phyloP scores from a whole-genome alignment of 2,329 filamentous ascomycete species.

The Pseudogymnoascus sp. region DNA sequence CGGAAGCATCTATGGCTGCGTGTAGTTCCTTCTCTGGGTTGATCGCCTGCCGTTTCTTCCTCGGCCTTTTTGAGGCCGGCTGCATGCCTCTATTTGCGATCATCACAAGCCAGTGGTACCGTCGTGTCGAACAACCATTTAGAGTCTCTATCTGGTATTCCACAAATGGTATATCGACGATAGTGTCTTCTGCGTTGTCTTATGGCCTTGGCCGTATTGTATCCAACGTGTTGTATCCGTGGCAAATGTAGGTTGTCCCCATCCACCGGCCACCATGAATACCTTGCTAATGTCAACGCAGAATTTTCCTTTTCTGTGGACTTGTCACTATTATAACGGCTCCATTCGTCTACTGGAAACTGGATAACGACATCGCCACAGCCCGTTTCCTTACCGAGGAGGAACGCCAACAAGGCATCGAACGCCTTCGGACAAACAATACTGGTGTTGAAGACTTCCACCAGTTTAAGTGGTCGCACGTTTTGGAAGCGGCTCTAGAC shows the following conservation, averaged over 20 bases:
- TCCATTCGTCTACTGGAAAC: conserved; percentile 53
- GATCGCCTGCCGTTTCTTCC: conserved; percentile 42
- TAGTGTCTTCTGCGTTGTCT: conserved; percentile 45
- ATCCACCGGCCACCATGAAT: conserved; percentile 36
- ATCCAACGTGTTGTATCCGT: conserved; percentile 51
- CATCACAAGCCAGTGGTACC: conserved; percentile 50
- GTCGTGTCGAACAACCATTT: conserved; percentile 49
- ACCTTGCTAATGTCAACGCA: conserved; percentile 13
- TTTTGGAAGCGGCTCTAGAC: conserved; percentile 47
- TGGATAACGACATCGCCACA: conserved; percentile 50
- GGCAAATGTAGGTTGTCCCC: conserved; percentile 40
- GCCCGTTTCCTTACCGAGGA: conserved; percentile 51
- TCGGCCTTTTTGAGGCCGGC: conserved; percentile 48
- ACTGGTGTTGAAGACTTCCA: conserved; percentile 52
- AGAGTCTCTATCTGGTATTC: conserved; percentile 56
- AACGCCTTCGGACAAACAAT: conserved; percentile 38
- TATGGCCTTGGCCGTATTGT: conserved; percentile 50
- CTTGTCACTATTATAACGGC: conserved; percentile 40
- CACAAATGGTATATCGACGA: conserved; percentile 45
- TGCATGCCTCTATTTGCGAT: conserved; percentile 49
- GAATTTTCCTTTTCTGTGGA: conserved; percentile 41
- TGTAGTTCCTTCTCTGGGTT: conserved; percentile 45
- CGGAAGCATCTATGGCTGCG: conserved; percentile 42
- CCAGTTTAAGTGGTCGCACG: conserved; percentile 50
- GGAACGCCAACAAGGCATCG: conserved; percentile 48